Evolutionary conservation across 2,329 filamentous ascomycete genomes (phyloP).

Genomic region (Chaetomium strumarium): DNA sequence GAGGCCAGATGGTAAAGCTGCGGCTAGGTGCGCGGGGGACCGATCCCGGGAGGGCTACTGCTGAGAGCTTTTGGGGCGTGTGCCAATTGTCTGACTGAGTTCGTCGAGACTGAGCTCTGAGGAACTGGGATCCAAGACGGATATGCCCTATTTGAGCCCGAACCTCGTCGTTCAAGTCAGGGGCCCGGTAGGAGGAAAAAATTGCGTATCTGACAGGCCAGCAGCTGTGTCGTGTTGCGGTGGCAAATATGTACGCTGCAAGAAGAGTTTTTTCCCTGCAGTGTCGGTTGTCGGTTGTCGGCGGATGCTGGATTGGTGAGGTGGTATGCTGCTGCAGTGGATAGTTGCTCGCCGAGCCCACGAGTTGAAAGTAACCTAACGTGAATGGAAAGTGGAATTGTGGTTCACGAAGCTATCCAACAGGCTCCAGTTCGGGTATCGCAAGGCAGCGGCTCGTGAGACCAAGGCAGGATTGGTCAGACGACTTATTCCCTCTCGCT

Average conservation of each 20-base stretch:
- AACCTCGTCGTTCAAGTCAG: neutral
- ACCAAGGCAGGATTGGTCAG: conserved; percentile 9
- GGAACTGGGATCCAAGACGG: neutral
- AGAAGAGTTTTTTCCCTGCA: conserved; percentile 21
- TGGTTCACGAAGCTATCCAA: conserved; percentile 5
- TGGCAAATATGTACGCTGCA: conserved; percentile 26
- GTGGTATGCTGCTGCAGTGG: conserved; percentile 11
- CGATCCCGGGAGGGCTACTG: neutral
- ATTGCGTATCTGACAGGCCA: conserved; percentile 8
- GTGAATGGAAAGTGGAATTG: conserved; percentile 1
- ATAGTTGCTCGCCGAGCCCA: conserved; percentile 10
- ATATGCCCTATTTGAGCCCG: conserved; percentile 1
- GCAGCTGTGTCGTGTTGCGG: conserved; percentile 15
- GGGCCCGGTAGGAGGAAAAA: conserved; percentile 1
- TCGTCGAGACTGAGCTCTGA: conserved; percentile 1
- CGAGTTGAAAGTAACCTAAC: neutral
- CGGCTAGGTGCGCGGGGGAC: conserved; percentile 12
- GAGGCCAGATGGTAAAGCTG: conserved; percentile 1
- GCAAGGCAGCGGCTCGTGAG: neutral
- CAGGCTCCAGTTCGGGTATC: conserved; percentile 6
- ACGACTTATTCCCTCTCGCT: neutral
- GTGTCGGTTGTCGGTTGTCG: conserved; percentile 7
- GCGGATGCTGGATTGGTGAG: neutral
- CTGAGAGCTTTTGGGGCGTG: neutral
- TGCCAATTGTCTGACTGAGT: neutral